Base-by-base conservation (phyloP, 2,329 filamentous ascomycete genomes). In the Penicillium sp. region DNA sequence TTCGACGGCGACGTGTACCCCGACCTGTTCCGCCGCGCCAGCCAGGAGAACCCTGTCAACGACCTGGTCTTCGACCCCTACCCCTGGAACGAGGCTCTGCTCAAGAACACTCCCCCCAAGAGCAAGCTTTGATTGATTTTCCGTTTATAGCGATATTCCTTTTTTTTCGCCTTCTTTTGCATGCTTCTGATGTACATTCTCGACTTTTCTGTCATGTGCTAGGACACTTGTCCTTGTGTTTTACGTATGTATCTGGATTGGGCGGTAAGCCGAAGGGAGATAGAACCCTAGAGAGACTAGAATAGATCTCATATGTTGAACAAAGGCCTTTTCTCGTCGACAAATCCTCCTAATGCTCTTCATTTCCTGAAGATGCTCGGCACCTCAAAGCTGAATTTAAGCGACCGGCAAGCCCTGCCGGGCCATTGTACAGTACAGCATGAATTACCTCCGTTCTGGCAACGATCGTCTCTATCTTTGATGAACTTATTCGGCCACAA, bases 1-100 rank as follows among this genome's bases (percentile, higher is more conserved):
- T 79, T 78, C 38, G 86, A 90, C 51, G 86, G 86, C 18, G 83
- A 85, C 59, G 86, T 89, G 1, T 90, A 90, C 57, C 83, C 87
- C 65, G 86, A 89, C 58, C 76, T 90, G 73, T 90, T 89, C 70
- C 73, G 82, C 60, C 73, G 86, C 11, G 86, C 86, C 0, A 83
- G 80, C 51, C 78, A 86, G 72, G 68, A 85, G 58, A 90, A 90
- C 61, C 86, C 86, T 1, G 70, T 90, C 39, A 90, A 90, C 61
- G 76, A 80, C 13, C 72, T 88, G 47, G 83, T 83, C 0, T 80
- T 88, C 48, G 84, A 90, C 57, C 84, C 85, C 1, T 86, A 88
- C 64, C 85, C 85, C 5, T 76, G 83, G 57, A 82, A 71, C 50
- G 72, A 73, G 51, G 74, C 78, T 3, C 58, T 86, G 58, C 77